Percentiles rank a stretch among this genome's conserved stretches.
phyloP scores from a whole-genome alignment of 139 green algal species.

The Chlamydomonas sp. region DNA sequence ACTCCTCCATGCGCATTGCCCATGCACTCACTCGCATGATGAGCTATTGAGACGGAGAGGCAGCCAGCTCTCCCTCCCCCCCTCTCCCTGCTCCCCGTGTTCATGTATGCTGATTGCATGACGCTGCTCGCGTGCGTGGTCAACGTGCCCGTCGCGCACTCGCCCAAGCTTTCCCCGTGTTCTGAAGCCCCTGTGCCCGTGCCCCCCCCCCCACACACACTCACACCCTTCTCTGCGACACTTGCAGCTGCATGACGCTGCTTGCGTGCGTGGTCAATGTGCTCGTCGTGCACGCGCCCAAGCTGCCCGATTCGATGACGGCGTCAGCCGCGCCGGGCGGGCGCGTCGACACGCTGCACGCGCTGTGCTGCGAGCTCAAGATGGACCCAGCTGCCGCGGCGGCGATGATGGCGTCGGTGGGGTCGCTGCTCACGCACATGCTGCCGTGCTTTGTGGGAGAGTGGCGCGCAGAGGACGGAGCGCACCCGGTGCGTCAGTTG shows the following conservation, averaged over 20 bases:
- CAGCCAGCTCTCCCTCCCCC: too few relatives aligned
- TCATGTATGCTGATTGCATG: too few relatives aligned
- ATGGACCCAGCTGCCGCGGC: slow-evolving; percentile 7
- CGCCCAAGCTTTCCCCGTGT: too few relatives aligned
- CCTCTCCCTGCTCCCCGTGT: too few relatives aligned
- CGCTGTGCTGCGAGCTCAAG: slow-evolving; percentile 14
- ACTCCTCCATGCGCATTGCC: too few relatives aligned
- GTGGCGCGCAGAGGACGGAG: slow-evolving; percentile 8
- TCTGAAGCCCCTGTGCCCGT: too few relatives aligned
- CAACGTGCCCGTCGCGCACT: too few relatives aligned
- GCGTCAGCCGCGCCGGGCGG: background rate
- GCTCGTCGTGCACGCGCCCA: slow-evolving; percentile 22
- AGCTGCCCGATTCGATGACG: slow-evolving; percentile 15
- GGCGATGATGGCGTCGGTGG: slow-evolving; percentile 17
- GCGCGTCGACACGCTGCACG: slow-evolving; percentile 8
- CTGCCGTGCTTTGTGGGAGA: slow-evolving; percentile 14
- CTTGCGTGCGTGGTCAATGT: slow-evolving; percentile 40
- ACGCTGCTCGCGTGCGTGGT: too few relatives aligned
- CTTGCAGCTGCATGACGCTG: slow-evolving; percentile 43
- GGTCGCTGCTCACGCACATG: slow-evolving; percentile 20
- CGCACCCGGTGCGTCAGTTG: background rate
- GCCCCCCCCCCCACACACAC: too few relatives aligned
- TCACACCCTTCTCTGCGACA: too few relatives aligned
- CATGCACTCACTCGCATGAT: too few relatives aligned
- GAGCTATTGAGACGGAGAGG: too few relatives aligned